These are phyloP conservation scores for Calonectria pteridis DNA, from an alignment of 2,329 filamentous ascomycete genomes.

Conservation along the genomic window DNA sequence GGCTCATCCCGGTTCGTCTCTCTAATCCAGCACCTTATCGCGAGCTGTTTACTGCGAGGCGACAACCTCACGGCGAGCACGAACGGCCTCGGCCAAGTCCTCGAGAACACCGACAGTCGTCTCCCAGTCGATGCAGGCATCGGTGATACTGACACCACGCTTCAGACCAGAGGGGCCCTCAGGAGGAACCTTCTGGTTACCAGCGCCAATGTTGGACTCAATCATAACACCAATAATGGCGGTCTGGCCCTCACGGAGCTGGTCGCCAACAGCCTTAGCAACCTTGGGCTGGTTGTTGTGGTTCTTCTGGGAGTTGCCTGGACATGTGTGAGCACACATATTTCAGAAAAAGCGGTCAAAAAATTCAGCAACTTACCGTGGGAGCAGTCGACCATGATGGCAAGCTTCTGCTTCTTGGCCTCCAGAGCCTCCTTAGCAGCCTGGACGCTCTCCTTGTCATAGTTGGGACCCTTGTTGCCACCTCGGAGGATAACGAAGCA, in stretches of 20 bases:
- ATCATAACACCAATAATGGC: slow-evolving; percentile 98
- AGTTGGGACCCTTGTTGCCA: slow-evolving; percentile 93
- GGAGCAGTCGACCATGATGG: slow-evolving; percentile 98
- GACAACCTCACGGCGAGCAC: slow-evolving; percentile 74
- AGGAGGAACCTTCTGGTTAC: slow-evolving; percentile 86
- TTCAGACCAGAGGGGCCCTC: slow-evolving; percentile 84
- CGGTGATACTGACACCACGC: slow-evolving; percentile 94
- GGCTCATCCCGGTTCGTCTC: background rate
- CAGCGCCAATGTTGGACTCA: slow-evolving; percentile 96
- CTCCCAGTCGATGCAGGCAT: slow-evolving; percentile 97
- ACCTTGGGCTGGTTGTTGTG: slow-evolving; percentile 98
- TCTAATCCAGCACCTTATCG: slow-evolving; percentile 43
- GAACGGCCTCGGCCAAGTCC: slow-evolving; percentile 86
- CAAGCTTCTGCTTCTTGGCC: slow-evolving; percentile 86
- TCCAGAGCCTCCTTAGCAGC: slow-evolving; percentile 81
- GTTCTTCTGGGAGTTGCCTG: slow-evolving; percentile 96
- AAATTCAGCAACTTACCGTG: slow-evolving; percentile 79
- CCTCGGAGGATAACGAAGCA: slow-evolving; percentile 97
- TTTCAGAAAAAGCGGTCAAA: slow-evolving; percentile 72
- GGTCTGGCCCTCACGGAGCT: slow-evolving; percentile 88
- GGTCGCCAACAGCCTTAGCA: slow-evolving; percentile 82
- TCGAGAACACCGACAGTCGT: slow-evolving; percentile 84
- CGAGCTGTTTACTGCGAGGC: slow-evolving; percentile 47
- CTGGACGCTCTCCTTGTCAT: slow-evolving; percentile 86
- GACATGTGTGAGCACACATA: slow-evolving; percentile 12